Base-by-base conservation (phyloP, 257 asterid species). In the Nyctanthes arbortristis region DNA sequence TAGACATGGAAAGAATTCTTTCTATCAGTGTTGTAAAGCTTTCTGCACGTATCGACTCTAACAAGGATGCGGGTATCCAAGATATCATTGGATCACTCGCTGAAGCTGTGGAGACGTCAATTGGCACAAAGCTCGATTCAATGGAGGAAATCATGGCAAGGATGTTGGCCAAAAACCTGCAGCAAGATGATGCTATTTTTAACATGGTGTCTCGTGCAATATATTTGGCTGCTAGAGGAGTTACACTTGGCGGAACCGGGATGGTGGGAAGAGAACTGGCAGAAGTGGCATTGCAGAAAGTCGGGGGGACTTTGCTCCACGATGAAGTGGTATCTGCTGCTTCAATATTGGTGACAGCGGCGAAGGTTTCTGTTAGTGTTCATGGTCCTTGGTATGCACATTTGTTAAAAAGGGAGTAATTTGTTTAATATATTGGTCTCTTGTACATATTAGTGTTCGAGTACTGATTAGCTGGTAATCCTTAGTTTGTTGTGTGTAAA, bases 361-460 rank as follows among this genome's bases (percentile, higher is more conserved):
- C 91, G 29, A 75, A 79, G 22, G 91, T 92, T 47, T 86, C 97
- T 0, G 90, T 81, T 54, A 74, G 78, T 36, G 89, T 90, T 66
- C 98, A 92, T 14, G 90, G 96, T 30, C 88, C 93, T 59, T 92
- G 97, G 97, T 92, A 88, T 71, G 85, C 80, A 1, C 68, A 72
- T 72, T 63, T 92, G 68, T 64, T 70, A 60, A 54, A 70, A 32
- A 22, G 16, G 10, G 69, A 61, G 59, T 64, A 22, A 65, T 2
- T 55, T 29, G 4, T 22, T 36, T 2, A 33, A 56, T 35, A 30
- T 28, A 6, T 70, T 56, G 57, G 34, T 37, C 39, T 62, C 3
- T 8, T 69, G 66, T 72, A 68, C 8, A 77, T 72, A 76, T 52
- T 64, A 43, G 72, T 71, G 39, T 18, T n/a, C n/a, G n/a, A n/a